phyloP scores from a whole-genome alignment of 2,329 filamentous ascomycete species.

The Blumeria hordei region DNA sequence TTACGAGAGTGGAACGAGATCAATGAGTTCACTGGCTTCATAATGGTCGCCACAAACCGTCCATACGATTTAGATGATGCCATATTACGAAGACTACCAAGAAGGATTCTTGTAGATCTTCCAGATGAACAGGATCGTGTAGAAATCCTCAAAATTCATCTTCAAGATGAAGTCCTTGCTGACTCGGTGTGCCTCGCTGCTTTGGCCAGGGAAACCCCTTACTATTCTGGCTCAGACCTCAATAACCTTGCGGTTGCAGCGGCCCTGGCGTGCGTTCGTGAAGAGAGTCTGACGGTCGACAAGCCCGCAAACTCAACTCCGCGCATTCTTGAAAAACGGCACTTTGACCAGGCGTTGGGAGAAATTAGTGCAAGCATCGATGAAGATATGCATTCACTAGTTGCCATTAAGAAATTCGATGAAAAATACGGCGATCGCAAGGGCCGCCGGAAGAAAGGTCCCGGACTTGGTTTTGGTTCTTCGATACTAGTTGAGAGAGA shows the following conservation, averaged over 20 bases:
- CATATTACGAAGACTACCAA: conserved; percentile 50
- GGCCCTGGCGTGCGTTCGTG: conserved; percentile 53
- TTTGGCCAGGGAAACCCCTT: conserved; percentile 42
- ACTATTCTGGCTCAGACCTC: conserved; percentile 64
- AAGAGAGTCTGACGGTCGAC: conserved; percentile 30
- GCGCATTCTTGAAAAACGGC: conserved; percentile 36
- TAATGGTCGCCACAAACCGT: conserved; percentile 93
- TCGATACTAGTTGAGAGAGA: conserved; percentile 12
- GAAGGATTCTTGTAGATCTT: conserved; percentile 49
- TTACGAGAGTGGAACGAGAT: conserved; percentile 92
- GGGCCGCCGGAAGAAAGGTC: conserved; percentile 33
- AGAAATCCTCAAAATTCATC: conserved; percentile 46
- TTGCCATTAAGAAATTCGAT: conserved; percentile 81
- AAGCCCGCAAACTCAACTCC: conserved; percentile 15
- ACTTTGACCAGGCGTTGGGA: conserved; percentile 67
- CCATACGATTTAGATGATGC: conserved; percentile 88
- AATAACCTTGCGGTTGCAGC: conserved; percentile 66
- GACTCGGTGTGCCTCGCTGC: conserved; percentile 32
- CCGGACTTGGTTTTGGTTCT: conserved; percentile 32
- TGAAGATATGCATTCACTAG: conserved; percentile 74
- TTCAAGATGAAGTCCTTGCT: conserved; percentile 41
- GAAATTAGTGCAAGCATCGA: conserved; percentile 85
- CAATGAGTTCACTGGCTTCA: conserved; percentile 59
- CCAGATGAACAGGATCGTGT: conserved; percentile 40
- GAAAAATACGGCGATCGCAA: conserved; percentile 76